Conservation (phyloP, 306 rosid genomes). For the Hylodesmum podocarpum region DNA sequence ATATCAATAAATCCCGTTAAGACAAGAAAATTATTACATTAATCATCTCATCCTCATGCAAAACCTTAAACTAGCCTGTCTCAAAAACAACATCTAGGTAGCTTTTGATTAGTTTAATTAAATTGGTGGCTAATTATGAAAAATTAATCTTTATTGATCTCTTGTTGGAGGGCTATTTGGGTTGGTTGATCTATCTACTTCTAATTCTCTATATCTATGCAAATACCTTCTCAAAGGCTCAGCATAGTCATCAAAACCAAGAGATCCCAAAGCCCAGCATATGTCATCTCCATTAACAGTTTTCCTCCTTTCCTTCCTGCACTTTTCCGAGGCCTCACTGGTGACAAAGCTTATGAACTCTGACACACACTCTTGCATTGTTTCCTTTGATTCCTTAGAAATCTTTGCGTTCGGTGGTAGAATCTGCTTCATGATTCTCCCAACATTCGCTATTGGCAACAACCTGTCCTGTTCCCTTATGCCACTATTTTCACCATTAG, state of each 20-base stretch:
- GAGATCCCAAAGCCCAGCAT: conserved; percentile 77
- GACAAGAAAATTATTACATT: conserved; percentile 20
- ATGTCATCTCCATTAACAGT: conserved; percentile 91
- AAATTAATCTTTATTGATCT: background rate
- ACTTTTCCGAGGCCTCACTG: conserved; percentile 90
- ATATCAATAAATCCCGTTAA: background rate
- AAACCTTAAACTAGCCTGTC: conserved; percentile 25
- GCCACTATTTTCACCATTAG: conserved; percentile 28
- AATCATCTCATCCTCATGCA: background rate
- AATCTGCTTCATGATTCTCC: conserved; percentile 90
- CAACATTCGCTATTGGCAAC: conserved; percentile 92
- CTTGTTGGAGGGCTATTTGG: conserved; percentile 28
- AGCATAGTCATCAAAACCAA: conserved; percentile 86
- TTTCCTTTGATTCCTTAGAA: conserved; percentile 90
- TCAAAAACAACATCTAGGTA: background rate
- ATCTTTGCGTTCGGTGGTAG: conserved; percentile 81
- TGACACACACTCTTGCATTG: conserved; percentile 90
- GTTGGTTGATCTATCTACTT: conserved; percentile 56
- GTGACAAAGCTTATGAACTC: conserved; percentile 96
- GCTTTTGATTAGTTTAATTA: background rate
- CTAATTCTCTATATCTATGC: conserved; percentile 68
- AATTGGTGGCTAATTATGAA: conserved; percentile 4
- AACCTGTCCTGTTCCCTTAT: conserved; percentile 82
- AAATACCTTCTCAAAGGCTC: conserved; percentile 76
- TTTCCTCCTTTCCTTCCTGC: conserved; percentile 87